A percentile compares a stretch with the other conserved stretches of the same genome.
Evolutionary conservation across 164 flowering plant genomes (phyloP).

Genomic region (Magnolia kwangsiensis): DNA sequence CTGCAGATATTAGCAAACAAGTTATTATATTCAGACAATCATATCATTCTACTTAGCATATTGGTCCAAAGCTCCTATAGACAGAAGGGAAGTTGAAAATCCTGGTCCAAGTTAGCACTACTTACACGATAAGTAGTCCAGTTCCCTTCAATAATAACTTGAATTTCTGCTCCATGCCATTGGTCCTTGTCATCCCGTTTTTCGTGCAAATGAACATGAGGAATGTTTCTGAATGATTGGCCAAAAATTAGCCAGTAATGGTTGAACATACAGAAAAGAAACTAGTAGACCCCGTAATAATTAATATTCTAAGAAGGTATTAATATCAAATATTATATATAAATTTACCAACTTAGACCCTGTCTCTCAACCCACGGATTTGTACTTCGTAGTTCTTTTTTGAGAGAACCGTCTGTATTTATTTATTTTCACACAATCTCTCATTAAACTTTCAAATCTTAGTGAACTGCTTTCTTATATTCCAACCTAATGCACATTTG

Average conservation of each 20-base stretch:
- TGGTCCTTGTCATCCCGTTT: constrained; percentile 61
- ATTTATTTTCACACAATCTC: too few relatives aligned
- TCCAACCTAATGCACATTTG: background rate
- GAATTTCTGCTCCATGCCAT: constrained; percentile 99
- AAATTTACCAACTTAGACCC: too few relatives aligned
- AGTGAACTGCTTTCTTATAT: background rate
- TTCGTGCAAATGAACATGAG: constrained; percentile 88
- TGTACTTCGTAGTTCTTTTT: too few relatives aligned
- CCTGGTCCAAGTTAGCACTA: background rate
- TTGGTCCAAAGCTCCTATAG: background rate
- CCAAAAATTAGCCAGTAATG: background rate
- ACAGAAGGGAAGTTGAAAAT: background rate
- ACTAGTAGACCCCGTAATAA: background rate
- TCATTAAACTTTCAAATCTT: background rate
- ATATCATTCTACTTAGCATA: constrained; percentile 7
- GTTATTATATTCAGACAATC: constrained; percentile 10
- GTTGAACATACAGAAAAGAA: background rate
- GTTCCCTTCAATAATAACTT: constrained; percentile 96
- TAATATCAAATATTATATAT: background rate
- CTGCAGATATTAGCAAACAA: constrained; percentile 38
- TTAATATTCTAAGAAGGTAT: background rate
- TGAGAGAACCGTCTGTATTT: too few relatives aligned
- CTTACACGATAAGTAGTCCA: constrained; percentile 97
- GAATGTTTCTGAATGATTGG: constrained; percentile 64
- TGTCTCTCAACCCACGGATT: too few relatives aligned